These are phyloP conservation scores for Francoa sonchifolia DNA, from an alignment of 441 rosid genomes.

Conservation along the genomic window DNA sequence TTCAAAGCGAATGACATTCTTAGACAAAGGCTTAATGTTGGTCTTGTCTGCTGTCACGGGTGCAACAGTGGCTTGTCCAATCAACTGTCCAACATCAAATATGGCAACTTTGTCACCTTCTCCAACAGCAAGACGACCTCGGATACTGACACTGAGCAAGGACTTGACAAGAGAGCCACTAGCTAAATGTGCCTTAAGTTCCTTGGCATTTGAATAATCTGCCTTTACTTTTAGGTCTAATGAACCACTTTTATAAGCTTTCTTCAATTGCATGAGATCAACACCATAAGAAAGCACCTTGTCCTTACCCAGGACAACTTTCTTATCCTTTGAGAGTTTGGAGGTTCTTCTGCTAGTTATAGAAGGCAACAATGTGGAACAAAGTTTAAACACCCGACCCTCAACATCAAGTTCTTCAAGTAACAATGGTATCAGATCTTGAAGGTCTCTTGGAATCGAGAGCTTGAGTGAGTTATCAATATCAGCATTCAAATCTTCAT, in stretches of 20 bases:
- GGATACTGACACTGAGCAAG: constrained; percentile 84
- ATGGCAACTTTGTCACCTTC: constrained; percentile 99
- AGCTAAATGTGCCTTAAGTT: constrained; percentile 79
- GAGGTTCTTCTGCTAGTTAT: constrained; percentile 73
- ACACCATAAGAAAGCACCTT: constrained; percentile 70
- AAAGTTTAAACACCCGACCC: constrained; percentile 63
- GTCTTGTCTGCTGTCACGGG: constrained; percentile 98
- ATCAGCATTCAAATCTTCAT: constrained; percentile 57
- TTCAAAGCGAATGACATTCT: constrained; percentile 96
- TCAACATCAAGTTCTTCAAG: constrained; percentile 87
- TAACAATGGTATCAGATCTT: constrained; percentile 47
- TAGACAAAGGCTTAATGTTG: constrained; percentile 93
- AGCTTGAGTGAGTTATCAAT: constrained; percentile 46
- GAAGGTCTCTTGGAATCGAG: constrained; percentile 70
- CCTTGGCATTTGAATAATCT: constrained; percentile 97
- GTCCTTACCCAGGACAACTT: constrained; percentile 63
- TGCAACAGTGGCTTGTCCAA: constrained; percentile 88
- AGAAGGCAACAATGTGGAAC: constrained; percentile 68
- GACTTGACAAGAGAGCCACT: constrained; percentile 96
- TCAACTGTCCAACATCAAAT: constrained; percentile 92
- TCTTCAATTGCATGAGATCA: constrained; percentile 91
- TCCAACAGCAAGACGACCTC: constrained; percentile 99
- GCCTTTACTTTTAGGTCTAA: constrained; percentile 96
- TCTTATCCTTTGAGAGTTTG: constrained; percentile 61
- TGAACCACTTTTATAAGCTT: constrained; percentile 97